phyloP scores from a whole-genome alignment of 2,329 filamentous ascomycete genomes.

The Nemania diffusa region DNA sequence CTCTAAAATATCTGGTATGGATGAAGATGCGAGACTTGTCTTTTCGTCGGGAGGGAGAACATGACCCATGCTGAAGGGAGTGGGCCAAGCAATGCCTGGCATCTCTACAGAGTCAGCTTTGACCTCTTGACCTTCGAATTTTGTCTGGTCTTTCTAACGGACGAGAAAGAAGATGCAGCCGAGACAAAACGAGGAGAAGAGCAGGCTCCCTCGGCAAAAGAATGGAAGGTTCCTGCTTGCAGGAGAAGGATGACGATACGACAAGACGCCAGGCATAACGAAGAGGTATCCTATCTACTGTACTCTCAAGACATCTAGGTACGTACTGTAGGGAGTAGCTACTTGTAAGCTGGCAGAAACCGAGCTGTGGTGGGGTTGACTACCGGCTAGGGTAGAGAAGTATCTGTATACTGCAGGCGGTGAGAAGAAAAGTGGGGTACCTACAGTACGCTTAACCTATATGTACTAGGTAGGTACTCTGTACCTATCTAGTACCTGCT shows the following conservation, averaged over 20 bases:
- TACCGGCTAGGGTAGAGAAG: not conserved
- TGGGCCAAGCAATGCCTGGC: not conserved
- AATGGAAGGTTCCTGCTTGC: not conserved
- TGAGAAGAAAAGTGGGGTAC: not conserved
- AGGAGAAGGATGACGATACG: not conserved
- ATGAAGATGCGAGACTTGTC: constrained; percentile 1
- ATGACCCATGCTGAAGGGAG: no score
- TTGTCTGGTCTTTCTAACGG: not conserved
- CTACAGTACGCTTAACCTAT: no score
- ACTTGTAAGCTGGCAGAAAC: constrained; percentile 23
- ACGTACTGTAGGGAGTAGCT: no score
- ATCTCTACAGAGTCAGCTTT: constrained; percentile 9
- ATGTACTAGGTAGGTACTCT: no score
- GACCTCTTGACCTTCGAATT: not conserved
- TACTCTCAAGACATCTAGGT: no score
- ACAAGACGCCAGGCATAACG: not conserved
- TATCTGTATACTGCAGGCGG: constrained; percentile 15
- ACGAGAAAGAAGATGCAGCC: not conserved
- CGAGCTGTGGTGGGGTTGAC: constrained; percentile 11
- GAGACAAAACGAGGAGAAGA: not conserved
- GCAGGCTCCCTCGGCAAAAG: not conserved
- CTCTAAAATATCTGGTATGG: not conserved
- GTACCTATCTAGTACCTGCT: not conserved
- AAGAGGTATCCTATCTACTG: not conserved
- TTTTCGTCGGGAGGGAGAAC: not conserved